These are phyloP conservation scores for Diutina sp. DNA, from an alignment of 1,139 yeast species.

Conservation along the genomic window DNA sequence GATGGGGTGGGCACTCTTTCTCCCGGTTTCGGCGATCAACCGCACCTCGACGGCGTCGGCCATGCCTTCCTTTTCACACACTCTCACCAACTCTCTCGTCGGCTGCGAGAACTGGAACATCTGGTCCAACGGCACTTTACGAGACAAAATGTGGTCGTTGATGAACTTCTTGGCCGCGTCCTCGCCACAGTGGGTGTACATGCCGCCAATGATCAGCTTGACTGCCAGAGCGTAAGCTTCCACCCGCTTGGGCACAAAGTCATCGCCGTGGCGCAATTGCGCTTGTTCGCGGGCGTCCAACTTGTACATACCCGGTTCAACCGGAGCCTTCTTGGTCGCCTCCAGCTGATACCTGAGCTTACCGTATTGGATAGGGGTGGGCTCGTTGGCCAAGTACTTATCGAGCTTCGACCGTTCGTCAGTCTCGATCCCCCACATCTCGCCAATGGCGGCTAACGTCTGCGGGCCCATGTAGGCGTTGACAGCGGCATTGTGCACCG, in stretches of 20 bases:
- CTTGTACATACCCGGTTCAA: constrained; percentile 39
- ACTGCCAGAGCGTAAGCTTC: constrained; percentile 45
- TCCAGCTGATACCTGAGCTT: constrained; percentile 39
- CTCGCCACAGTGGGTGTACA: constrained; percentile 57
- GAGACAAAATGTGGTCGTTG: constrained; percentile 57
- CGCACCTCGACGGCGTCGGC: constrained; percentile 63
- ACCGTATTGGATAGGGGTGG: constrained; percentile 51
- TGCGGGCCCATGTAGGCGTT: constrained; percentile 59
- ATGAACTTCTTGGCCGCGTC: constrained; percentile 52
- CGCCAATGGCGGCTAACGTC: constrained; percentile 53
- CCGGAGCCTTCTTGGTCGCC: constrained; percentile 20
- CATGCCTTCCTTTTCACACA: constrained; percentile 71
- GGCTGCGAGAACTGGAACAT: constrained; percentile 80
- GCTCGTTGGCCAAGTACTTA: constrained; percentile 57
- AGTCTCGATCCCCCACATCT: constrained; percentile 78
- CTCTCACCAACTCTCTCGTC: constrained; percentile 65
- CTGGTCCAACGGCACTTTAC: constrained; percentile 59
- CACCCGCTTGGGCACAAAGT: constrained; percentile 18
- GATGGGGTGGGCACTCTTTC: constrained; percentile 72
- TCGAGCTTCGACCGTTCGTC: constrained; percentile 56
- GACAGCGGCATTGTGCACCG: constrained; percentile 61
- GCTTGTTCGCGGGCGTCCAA: constrained; percentile 20
- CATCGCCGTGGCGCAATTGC: constrained; percentile 5
- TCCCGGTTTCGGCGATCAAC: constrained; percentile 86
- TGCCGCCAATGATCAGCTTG: constrained; percentile 60